A percentile compares a stretch with the other conserved stretches of the same genome.
phyloP scores from a whole-genome alignment of 2,329 filamentous ascomycete genomes.

The Colletotrichum sp. region DNA sequence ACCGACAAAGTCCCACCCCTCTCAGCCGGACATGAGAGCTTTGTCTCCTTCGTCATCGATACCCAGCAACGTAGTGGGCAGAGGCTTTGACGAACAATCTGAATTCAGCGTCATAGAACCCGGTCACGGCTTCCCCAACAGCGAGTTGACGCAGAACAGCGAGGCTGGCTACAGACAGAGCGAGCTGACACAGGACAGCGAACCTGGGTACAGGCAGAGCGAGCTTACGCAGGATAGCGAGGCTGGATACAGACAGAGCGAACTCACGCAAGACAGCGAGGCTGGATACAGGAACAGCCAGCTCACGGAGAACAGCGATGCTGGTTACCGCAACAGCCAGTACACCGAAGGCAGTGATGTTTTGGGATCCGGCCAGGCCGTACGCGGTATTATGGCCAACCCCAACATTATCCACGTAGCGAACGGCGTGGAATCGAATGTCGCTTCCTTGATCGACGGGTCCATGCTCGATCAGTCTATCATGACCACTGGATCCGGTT shows the following conservation, averaged over 20 bases:
- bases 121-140: conserved; percentile 61
- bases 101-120: conserved; percentile 54
- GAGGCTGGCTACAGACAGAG: conserved; percentile 50
- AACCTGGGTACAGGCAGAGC: conserved; percentile 57
- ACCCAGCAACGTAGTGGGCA: conserved; percentile 50
- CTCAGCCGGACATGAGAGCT: conserved; percentile 42
- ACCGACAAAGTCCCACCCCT: conserved; percentile 57
- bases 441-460: conserved; percentile 84
- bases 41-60: conserved; percentile 63
- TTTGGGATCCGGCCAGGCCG: conserved; percentile 67
- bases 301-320: background rate
- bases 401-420: conserved; percentile 77
- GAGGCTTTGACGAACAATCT: conserved; percentile 58
- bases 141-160: conserved; percentile 56
- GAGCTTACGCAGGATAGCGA: conserved; percentile 42
- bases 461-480: conserved; percentile 73
- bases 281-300: conserved; percentile 43
- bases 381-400: conserved; percentile 74
- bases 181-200: conserved; percentile 36
- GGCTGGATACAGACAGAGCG: conserved; percentile 57
- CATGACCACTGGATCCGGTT: conserved; percentile 62
- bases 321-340: background rate
- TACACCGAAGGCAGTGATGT: background rate
- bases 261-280: conserved; percentile 59
- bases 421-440: conserved; percentile 82